Conservation (phyloP, 2,329 filamentous ascomycete genomes). For the Apiospora pterosperma region DNA sequence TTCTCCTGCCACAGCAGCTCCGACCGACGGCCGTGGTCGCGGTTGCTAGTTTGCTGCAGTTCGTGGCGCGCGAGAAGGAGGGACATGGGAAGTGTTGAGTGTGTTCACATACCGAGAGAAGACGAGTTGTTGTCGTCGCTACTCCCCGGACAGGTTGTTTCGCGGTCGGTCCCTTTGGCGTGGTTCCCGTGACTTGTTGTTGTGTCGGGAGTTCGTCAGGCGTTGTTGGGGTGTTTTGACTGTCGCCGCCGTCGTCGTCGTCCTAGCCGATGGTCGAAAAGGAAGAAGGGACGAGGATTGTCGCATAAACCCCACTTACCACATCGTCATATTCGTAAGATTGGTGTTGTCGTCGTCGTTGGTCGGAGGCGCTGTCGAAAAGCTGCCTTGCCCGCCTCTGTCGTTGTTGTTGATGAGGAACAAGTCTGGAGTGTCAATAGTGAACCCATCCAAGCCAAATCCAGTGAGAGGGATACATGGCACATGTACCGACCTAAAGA, state of each 20-base stretch:
- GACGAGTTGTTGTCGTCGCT: no score
- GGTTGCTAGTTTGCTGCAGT: neutral
- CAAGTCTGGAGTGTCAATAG: neutral
- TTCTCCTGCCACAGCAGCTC: neutral
- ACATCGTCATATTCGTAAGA: neutral
- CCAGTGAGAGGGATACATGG: neutral
- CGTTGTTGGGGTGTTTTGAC: neutral
- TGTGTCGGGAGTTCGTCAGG: neutral
- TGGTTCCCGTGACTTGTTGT: no score
- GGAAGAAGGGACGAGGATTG: neutral
- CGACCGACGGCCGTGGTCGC: neutral
- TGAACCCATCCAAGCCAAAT: neutral
- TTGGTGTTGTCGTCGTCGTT: neutral
- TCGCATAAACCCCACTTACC: conserved; percentile 1
- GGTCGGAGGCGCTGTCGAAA: conserved; percentile 5
- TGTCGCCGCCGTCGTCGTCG: neutral
- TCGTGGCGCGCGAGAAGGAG: no score
- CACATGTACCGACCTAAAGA: neutral
- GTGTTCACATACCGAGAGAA: no score
- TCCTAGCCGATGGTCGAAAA: neutral
- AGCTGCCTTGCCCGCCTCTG: conserved; percentile 3
- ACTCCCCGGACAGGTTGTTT: no score
- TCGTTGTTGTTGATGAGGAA: conserved; percentile 4
- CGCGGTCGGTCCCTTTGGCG: no score
- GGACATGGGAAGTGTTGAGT: no score